Conservation (phyloP, 768 basidiomycete species). For the Galerina marginata region DNA sequence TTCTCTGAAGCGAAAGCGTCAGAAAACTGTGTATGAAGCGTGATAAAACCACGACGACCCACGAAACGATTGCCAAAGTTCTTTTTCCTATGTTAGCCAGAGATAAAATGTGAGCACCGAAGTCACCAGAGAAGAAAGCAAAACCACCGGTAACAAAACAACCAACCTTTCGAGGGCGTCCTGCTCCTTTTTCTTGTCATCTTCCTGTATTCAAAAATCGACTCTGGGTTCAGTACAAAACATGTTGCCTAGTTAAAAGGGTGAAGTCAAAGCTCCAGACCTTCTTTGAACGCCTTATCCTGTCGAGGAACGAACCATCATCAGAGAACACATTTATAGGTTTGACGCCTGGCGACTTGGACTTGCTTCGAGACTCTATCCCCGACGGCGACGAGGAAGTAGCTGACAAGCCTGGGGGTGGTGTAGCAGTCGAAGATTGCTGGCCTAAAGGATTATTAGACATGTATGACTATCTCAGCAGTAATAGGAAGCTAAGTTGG, state of each 20-base stretch:
- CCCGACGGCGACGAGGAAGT: neutral
- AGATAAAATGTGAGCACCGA: constrained; percentile 6
- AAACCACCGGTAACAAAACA: neutral
- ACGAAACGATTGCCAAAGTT: constrained; percentile 68
- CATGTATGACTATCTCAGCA: no score
- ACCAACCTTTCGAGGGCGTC: constrained; percentile 55
- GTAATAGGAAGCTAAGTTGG: no score
- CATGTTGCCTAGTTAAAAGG: neutral
- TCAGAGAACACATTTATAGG: constrained; percentile 66
- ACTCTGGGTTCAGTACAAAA: constrained; percentile 9
- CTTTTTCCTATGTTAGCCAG: constrained; percentile 50
- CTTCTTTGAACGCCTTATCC: constrained; percentile 63
- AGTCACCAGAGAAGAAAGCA: constrained; percentile 4
- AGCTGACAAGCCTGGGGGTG: neutral
- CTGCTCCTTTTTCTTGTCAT: constrained; percentile 59
- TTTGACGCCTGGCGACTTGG: constrained; percentile 10
- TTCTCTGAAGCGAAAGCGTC: constrained; percentile 45
- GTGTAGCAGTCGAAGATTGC: neutral
- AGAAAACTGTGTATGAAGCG: neutral
- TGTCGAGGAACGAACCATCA: constrained; percentile 72
- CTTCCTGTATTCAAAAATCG: constrained; percentile 52
- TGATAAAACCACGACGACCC: constrained; percentile 29
- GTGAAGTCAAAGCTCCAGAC: constrained; percentile 33
- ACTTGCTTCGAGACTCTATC: neutral
- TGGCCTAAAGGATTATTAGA: no score